These are phyloP conservation scores for Rubia tinctorum DNA, from an alignment of 305 asterid species.

Conservation along the genomic window DNA sequence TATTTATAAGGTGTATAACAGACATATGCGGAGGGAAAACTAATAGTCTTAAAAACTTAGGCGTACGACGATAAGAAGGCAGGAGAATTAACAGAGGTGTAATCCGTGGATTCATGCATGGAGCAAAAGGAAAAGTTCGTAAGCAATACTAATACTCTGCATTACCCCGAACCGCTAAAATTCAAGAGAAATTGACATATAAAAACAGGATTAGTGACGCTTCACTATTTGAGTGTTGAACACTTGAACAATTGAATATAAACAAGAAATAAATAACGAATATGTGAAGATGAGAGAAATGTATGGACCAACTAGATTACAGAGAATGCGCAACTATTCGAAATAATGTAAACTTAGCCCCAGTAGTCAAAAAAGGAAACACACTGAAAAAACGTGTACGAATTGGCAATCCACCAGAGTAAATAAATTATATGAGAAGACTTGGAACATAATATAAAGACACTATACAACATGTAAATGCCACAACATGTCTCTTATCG, in stretches of 20 bases:
- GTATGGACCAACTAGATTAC: no score
- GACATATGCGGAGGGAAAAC: background rate
- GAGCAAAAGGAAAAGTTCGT: background rate
- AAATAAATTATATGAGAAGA: background rate
- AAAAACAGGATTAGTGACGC: background rate
- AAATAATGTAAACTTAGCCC: no score
- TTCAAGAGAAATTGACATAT: background rate
- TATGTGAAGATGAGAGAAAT: no score
- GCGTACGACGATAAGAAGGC: background rate
- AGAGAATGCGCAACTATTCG: background rate
- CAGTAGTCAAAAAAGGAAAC: no score
- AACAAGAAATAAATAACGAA: no score
- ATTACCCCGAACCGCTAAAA: background rate
- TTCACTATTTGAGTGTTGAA: background rate
- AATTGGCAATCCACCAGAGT: background rate
- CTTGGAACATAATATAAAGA: background rate
- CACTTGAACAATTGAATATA: no score
- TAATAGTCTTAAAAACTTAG: background rate
- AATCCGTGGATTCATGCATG: background rate
- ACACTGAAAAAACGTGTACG: no score
- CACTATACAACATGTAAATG: background rate
- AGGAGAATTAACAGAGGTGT: background rate
- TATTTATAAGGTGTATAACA: background rate
- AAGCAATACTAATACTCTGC: background rate
- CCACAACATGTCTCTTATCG: background rate